A percentile compares a stretch with the other conserved stretches of the same genome.
Conservation (phyloP, 2,329 filamentous ascomycete species). For the Aphanoascus verrucosus region DNA sequence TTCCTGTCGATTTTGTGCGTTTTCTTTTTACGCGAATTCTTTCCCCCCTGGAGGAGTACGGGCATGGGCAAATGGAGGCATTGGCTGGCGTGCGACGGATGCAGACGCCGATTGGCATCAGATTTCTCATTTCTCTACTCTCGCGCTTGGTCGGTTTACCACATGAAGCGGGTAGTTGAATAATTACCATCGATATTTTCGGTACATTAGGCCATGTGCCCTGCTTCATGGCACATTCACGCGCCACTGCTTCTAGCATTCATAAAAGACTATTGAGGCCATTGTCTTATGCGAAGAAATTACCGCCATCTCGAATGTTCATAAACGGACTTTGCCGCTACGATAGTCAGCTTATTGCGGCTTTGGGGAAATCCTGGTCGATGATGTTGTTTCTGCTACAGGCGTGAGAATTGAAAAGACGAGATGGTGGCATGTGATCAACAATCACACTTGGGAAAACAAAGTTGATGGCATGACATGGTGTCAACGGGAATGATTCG, state of each 20-base stretch:
- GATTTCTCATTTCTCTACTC: neutral
- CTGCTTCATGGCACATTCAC: neutral
- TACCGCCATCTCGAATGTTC: neutral
- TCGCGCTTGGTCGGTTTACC: neutral
- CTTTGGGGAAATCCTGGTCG: conserved; percentile 2
- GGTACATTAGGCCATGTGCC: neutral
- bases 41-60: conserved; percentile 10
- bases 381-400: conserved; percentile 3
- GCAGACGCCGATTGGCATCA: neutral
- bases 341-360: neutral
- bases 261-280: neutral
- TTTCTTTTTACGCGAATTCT: conserved; percentile 15
- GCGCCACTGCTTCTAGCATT: neutral
- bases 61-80: conserved; percentile 1
- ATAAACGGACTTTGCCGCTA: neutral
- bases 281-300: neutral
- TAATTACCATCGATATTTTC: neutral
- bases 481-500: conserved; percentile 10
- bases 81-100: neutral
- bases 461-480: conserved; percentile 9
- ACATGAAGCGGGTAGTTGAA: neutral
- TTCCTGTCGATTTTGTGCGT: conserved; percentile 20
- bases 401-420: conserved; percentile 7
- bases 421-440: conserved; percentile 8
- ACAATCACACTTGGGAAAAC: conserved; percentile 7